Conservation (phyloP, 805 yeast genomes). For the Starmerella kuoi region DNA sequence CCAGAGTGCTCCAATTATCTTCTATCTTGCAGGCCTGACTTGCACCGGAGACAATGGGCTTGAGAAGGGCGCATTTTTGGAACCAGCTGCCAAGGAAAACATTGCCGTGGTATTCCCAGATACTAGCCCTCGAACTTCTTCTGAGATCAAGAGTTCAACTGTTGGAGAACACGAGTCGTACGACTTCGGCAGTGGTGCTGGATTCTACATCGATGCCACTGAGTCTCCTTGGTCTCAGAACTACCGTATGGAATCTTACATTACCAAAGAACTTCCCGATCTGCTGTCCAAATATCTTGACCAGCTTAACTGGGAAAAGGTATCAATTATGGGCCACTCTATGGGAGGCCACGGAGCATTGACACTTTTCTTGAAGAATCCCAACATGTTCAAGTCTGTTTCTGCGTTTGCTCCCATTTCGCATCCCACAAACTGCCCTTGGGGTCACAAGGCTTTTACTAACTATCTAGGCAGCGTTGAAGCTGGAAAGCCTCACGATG, state of each 20-base stretch:
- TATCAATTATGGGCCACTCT: conserved; percentile 88
- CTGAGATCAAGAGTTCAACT: conserved; percentile 38
- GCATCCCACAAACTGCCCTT: conserved; percentile 63
- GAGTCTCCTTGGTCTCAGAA: conserved; percentile 55
- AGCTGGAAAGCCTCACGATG: conserved; percentile 68
- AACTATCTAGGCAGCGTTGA: conserved; percentile 52
- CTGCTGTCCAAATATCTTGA: conserved; percentile 32
- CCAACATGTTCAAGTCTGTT: conserved; percentile 62
- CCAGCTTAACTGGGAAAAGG: conserved; percentile 43
- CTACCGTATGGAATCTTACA: conserved; percentile 79
- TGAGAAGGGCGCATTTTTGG: conserved; percentile 76
- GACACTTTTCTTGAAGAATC: conserved; percentile 52
- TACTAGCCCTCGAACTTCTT: conserved; percentile 66
- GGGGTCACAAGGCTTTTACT: conserved; percentile 80
- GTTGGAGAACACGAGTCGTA: conserved; percentile 73
- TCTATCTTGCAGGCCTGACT: conserved; percentile 79
- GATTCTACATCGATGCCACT: conserved; percentile 82
- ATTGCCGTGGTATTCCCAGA: conserved; percentile 89
- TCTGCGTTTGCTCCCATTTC: conserved; percentile 85
- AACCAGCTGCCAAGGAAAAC: conserved; percentile 60
- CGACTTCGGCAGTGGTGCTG: conserved; percentile 94
- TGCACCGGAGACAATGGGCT: conserved; percentile 89
- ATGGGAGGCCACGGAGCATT: conserved; percentile 98
- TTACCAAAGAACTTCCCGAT: conserved; percentile 58
- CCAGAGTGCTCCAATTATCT: conserved; percentile 51